Evolutionary conservation across 176 grass and related monocot species (phyloP), one percentile per base, ranked within the genome.

Genomic region (Themeda triandra): DNA sequence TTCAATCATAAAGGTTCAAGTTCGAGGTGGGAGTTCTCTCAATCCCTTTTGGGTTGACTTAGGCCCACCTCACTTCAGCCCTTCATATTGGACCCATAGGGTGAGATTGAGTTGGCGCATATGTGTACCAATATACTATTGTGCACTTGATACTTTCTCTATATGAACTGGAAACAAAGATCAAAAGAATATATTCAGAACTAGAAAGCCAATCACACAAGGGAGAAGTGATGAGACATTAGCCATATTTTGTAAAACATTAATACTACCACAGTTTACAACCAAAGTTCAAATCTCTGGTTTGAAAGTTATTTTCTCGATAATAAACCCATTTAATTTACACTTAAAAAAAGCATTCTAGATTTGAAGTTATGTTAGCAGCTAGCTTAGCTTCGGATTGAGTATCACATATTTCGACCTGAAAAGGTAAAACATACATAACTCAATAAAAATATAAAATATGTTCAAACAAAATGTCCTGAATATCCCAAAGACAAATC

Each of bases 101-200:
- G 42, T 71, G 13, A 42, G 68, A 71, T 71, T 71, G 68, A 71
- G 12, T 42, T 71, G 13, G 40, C 23, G 6, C 29, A 66, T 66
- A 65, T 18, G 29, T 66, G 14, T 13, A 66, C 28, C 54, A 24
- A 59, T 24, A 58, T 18, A 66, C 28, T 66, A 30, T 32, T 66
- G 15, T 32, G 29, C 63, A 65, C 28, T 8, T 30, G 60, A 65
- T 66, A 31, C 40, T 72, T 45, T n/a, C 39, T 72, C 40, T 28
- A 72, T 45, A 27, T 42, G 64, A 40, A 41, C 45, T 58, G 33
- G 68, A 79, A 75, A 27, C 31, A 73, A 82, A 82, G 14, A 28
- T 19, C 40, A 75, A 37, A 75, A 69, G 28, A 66, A 59, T 46
- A 78, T 66, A 79, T 83, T 45, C 19, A 44, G 25, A 89, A 81